These are phyloP conservation scores for Curvularia eragrostidis DNA, from an alignment of 2,329 filamentous ascomycete species.

Conservation along the genomic window DNA sequence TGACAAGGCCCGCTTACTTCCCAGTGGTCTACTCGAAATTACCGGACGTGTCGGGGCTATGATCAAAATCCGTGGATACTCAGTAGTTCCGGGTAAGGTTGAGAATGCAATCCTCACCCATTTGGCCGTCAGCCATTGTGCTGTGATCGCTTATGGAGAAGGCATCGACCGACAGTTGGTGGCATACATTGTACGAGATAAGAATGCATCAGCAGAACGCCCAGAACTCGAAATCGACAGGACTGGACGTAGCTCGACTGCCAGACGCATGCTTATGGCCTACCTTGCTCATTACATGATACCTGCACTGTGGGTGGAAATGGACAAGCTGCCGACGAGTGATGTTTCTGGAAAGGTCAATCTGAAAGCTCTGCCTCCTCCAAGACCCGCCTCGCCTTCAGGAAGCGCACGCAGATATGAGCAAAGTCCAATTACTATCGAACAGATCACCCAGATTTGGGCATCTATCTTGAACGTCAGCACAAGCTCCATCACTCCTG, in stretches of 20 bases:
- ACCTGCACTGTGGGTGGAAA: slow-evolving; percentile 76
- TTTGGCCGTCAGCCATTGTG: slow-evolving; percentile 73
- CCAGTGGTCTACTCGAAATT: slow-evolving; percentile 74
- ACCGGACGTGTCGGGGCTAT: slow-evolving; percentile 78
- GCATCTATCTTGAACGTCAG: slow-evolving; percentile 72
- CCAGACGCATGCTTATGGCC: slow-evolving; percentile 68
- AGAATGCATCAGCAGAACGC: slow-evolving; percentile 64
- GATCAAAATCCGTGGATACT: slow-evolving; percentile 83
- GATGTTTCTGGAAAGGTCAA: slow-evolving; percentile 82
- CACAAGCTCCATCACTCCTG: slow-evolving; percentile 65
- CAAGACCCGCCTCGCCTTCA: slow-evolving; percentile 57
- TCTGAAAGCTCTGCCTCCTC: slow-evolving; percentile 72
- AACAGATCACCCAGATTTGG: slow-evolving; percentile 75
- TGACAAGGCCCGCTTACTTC: slow-evolving; percentile 71
- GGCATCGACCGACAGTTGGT: slow-evolving; percentile 77
- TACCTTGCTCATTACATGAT: slow-evolving; percentile 85
- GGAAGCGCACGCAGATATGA: slow-evolving; percentile 57
- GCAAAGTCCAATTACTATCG: slow-evolving; percentile 69
- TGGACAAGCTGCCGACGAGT: slow-evolving; percentile 74
- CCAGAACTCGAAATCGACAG: slow-evolving; percentile 71
- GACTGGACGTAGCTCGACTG: slow-evolving; percentile 72
- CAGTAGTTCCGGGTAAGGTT: slow-evolving; percentile 77
- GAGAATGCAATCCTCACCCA: slow-evolving; percentile 74
- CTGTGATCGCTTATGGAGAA: slow-evolving; percentile 76
- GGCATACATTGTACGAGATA: slow-evolving; percentile 76